Conservation (phyloP, 805 yeast species). For the Wickerhamiella vanderwaltii region DNA sequence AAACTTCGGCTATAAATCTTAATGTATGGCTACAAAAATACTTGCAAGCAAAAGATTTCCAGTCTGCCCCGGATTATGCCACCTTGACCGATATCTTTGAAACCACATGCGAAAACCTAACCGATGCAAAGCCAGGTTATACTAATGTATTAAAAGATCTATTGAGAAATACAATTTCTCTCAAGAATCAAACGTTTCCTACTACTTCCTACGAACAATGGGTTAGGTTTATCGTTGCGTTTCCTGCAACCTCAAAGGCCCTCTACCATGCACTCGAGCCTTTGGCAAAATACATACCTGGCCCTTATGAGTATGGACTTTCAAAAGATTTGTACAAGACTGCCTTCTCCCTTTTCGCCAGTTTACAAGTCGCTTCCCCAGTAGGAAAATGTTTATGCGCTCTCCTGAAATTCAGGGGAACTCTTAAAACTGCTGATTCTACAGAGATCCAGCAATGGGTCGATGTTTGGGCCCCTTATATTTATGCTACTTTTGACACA, state of each 20-base stretch:
- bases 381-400: conserved; percentile 13
- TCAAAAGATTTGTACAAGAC: conserved; percentile 1
- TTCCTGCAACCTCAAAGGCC: conserved; percentile 13
- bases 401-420: conserved; percentile 6
- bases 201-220: conserved; percentile 8
- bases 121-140: conserved; percentile 12
- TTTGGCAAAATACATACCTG: conserved; percentile 11
- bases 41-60: conserved; percentile 5
- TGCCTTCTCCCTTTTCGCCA: conserved; percentile 9
- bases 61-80: neutral
- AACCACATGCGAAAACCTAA: conserved; percentile 13
- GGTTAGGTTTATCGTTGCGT: conserved; percentile 11
- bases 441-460: conserved; percentile 8
- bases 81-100: conserved; percentile 2
- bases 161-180: conserved; percentile 3
- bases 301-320: conserved; percentile 12
- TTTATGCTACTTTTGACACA: conserved; percentile 7
- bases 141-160: conserved; percentile 11
- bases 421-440: neutral
- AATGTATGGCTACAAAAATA: conserved; percentile 5
- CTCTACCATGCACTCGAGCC: conserved; percentile 13
- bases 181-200: conserved; percentile 5
- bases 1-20: neutral
- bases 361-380: conserved; percentile 12
- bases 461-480: conserved; percentile 7